phyloP scores from a whole-genome alignment of 2,329 filamentous ascomycete genomes.

The Fusarium fujikuroi region DNA sequence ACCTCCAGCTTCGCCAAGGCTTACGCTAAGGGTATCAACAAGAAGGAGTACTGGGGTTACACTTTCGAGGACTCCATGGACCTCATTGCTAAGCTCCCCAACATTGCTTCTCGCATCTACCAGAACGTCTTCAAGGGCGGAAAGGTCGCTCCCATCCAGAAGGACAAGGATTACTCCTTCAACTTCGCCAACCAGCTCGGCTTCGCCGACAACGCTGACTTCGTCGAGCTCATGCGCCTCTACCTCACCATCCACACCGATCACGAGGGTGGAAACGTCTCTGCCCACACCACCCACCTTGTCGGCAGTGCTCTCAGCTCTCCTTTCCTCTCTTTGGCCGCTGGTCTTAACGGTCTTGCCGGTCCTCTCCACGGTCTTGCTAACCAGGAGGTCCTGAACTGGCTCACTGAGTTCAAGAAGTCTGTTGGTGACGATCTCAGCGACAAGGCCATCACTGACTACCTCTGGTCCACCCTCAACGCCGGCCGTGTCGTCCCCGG shows the following conservation, averaged over 20 bases:
- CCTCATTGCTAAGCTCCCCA: conserved; percentile 98
- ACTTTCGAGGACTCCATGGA: conserved; percentile 99
- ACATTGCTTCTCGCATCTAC: conserved; percentile 98
- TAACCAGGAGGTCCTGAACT: conserved; percentile 99
- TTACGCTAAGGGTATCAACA: conserved; percentile 98
- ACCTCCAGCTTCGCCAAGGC: conserved; percentile 98
- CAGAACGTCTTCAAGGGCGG: conserved; percentile 99
- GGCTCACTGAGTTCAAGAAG: conserved; percentile 99
- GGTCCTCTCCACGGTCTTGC: conserved; percentile 98
- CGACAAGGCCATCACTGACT: conserved; percentile 96
- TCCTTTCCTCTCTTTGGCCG: conserved; percentile 94
- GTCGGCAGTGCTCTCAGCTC: conserved; percentile 97
- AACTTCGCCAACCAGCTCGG: conserved; percentile 99
- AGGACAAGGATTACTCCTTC: conserved; percentile 99
- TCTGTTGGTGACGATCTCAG: conserved; percentile 91
- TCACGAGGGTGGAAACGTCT: conserved; percentile 99
- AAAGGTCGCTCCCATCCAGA: conserved; percentile 94
- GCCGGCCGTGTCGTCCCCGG: conserved; percentile 94
- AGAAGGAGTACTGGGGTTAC: conserved; percentile 99
- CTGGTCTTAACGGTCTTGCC: conserved; percentile 97
- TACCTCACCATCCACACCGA: conserved; percentile 99
- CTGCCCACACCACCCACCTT: conserved; percentile 97
- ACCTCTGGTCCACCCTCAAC: conserved; percentile 98
- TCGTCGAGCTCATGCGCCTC: conserved; percentile 96
- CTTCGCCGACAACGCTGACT: conserved; percentile 94